Evolutionary conservation across 2,329 filamentous ascomycete genomes (phyloP).

Genomic region (Colletotrichum abscissum): DNA sequence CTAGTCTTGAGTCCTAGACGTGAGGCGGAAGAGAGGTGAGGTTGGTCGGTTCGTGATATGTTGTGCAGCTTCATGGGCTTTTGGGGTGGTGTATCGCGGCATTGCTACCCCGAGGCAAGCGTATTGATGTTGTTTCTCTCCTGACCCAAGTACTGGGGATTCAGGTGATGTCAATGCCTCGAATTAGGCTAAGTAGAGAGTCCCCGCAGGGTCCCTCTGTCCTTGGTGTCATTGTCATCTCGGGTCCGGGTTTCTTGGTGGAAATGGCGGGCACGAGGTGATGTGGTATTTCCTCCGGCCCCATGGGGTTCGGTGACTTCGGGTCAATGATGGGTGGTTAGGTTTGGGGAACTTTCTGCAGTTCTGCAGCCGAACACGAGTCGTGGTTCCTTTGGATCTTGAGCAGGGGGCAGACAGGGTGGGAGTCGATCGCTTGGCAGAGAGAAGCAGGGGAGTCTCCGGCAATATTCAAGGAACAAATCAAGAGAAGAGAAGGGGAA

Average conservation of each 20-base stretch:
- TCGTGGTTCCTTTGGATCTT: background rate
- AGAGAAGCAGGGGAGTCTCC: background rate
- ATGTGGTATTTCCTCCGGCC: constrained; percentile 6
- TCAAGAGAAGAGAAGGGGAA: background rate
- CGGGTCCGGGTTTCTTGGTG: background rate
- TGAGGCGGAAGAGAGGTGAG: background rate
- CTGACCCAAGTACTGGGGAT: background rate
- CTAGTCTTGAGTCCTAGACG: background rate
- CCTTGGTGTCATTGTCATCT: background rate
- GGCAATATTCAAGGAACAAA: background rate
- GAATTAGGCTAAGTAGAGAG: background rate
- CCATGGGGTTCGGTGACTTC: constrained; percentile 26
- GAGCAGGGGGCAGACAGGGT: background rate
- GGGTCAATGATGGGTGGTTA: constrained; percentile 24
- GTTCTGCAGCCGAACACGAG: background rate
- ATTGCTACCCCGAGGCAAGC: constrained; percentile 9
- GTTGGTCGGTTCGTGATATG: background rate
- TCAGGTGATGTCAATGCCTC: background rate
- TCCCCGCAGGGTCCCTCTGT: background rate
- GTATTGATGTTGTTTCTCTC: background rate
- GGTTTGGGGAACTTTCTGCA: background rate
- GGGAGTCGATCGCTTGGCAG: background rate
- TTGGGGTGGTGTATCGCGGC: constrained; percentile 1
- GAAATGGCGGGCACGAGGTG: background rate
- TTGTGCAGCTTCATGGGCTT: background rate